Conservation (phyloP, 202 grass and related monocot genomes). For the Carex arenaria region DNA sequence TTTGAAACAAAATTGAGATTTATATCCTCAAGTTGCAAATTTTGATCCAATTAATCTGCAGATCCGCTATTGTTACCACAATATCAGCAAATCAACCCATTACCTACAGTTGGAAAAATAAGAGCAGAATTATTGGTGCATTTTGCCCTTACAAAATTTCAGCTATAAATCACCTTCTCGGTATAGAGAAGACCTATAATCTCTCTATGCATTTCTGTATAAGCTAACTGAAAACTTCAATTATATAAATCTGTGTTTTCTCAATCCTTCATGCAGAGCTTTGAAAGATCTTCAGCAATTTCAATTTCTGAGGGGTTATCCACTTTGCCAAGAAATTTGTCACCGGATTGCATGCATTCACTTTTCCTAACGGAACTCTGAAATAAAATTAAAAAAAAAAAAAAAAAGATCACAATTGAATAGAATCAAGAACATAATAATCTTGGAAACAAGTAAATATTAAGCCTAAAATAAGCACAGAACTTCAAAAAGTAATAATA, state of each 20-base stretch:
- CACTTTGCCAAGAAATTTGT: neutral
- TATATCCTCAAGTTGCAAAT: neutral
- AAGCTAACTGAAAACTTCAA: neutral
- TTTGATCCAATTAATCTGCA: neutral
- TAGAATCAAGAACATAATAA: neutral
- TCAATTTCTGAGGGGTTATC: neutral
- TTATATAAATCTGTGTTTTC: neutral
- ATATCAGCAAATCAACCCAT: neutral
- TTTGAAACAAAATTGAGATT: neutral
- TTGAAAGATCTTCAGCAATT: constrained; percentile 19
- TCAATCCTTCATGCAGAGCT: neutral
- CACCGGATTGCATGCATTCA: neutral
- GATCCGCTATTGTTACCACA: neutral
- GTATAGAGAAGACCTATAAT: neutral
- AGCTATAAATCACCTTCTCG: neutral
- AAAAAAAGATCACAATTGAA: neutral
- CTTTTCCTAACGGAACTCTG: neutral
- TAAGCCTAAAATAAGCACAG: neutral
- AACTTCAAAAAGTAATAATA: neutral
- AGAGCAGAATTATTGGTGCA: too few relatives aligned
- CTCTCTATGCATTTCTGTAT: neutral
- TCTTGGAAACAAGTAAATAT: neutral
- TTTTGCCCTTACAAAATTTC: neutral
- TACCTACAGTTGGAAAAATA: too few relatives aligned
- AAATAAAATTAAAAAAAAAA: neutral